Evolutionary conservation across 2,329 filamentous ascomycete genomes (phyloP).

Genomic region (Leptographium procerum): DNA sequence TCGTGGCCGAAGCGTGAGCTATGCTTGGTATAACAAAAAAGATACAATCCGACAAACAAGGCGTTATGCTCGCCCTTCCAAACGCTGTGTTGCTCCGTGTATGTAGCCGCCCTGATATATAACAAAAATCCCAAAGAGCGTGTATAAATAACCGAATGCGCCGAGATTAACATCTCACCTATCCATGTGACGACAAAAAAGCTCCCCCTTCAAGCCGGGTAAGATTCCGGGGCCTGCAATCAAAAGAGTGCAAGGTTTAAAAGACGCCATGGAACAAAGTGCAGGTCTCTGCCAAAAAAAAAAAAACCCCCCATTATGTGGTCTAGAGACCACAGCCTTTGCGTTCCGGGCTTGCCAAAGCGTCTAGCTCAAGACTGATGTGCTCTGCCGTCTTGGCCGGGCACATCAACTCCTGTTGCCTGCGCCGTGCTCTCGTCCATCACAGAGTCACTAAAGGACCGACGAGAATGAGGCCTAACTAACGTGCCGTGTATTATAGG

Average conservation of each 20-base stretch:
- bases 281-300: not conserved
- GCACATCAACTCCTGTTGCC: not conserved
- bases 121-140: not conserved
- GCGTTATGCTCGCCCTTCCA: not conserved
- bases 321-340: not conserved
- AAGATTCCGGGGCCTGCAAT: not conserved
- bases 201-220: not conserved
- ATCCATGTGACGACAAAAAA: not conserved
- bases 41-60: not conserved
- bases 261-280: too few relatives aligned
- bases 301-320: too few relatives aligned
- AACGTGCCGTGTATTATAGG: not conserved
- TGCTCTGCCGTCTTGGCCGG: not conserved
- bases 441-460: constrained; percentile 6
- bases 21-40: not conserved
- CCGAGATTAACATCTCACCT: not conserved
- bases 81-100: not conserved
- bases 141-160: not conserved
- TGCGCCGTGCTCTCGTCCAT: constrained; percentile 4
- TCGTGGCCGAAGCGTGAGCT: not conserved
- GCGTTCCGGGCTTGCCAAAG: not conserved
- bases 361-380: not conserved
- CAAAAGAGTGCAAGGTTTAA: not conserved
- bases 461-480: not conserved
- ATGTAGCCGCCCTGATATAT: not conserved